Evolutionary conservation across 805 yeast genomes (phyloP).

Genomic region (Candida tibetensis): DNA sequence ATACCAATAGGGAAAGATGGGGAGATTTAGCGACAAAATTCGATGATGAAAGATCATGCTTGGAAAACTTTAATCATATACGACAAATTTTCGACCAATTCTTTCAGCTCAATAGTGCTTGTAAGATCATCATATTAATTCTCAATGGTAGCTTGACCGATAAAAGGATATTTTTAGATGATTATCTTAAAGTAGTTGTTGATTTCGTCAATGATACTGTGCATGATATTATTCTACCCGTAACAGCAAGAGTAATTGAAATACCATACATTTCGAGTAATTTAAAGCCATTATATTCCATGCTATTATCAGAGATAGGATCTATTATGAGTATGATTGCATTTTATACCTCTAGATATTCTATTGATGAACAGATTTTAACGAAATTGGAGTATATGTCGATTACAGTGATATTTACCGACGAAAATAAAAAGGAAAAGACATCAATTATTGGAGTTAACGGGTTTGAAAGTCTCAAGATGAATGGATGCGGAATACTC

Average conservation of each 20-base stretch:
- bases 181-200: constrained; percentile 39
- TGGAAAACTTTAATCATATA: neutral
- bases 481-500: constrained; percentile 25
- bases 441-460: constrained; percentile 16
- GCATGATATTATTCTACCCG: constrained; percentile 26
- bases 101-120: constrained; percentile 17
- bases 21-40: constrained; percentile 11
- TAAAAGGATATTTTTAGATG: constrained; percentile 45
- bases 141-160: constrained; percentile 42
- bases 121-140: constrained; percentile 37
- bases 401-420: constrained; percentile 39
- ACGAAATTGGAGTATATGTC: constrained; percentile 60
- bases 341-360: constrained; percentile 9
- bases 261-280: constrained; percentile 4
- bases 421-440: constrained; percentile 21
- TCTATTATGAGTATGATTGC: constrained; percentile 9
- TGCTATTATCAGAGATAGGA: constrained; percentile 14
- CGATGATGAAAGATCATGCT: neutral
- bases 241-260: constrained; percentile 6
- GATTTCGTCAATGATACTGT: constrained; percentile 34
- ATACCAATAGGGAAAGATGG: constrained; percentile 18
- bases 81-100: constrained; percentile 2
- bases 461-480: constrained; percentile 26
- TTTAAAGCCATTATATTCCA: constrained; percentile 9
- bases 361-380: constrained; percentile 46